Base-by-base conservation (phyloP, 2,329 filamentous ascomycete genomes). In the Talaromyces sp. region DNA sequence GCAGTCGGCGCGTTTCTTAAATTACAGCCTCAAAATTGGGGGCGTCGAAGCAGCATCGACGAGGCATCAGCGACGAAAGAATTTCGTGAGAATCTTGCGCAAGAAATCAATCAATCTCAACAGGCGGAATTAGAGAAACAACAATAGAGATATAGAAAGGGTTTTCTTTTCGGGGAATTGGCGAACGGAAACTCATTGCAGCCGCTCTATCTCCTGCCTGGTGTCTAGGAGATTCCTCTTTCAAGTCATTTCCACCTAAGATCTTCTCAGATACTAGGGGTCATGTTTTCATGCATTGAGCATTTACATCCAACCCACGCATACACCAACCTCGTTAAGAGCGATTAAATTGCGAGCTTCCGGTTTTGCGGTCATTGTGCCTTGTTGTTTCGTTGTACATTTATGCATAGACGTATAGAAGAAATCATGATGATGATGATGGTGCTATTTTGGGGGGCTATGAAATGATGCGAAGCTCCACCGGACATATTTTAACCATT, bases 1-100 rank as follows among this genome's bases (percentile, higher is more conserved):
- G 86, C 92, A 21, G 95, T 98, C 0, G 95, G 95, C 1, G 95
- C 95, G 0, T 99, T 99, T 73, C 80, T 99, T 64, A 96, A 93
- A 79, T 82, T 92, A 52, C 92, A 96, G 77, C 93, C 93, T 0
- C 84, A 84, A 66, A 96, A 96, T 70, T 98, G 93, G 93, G 93
- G 93, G 0, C 84, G 93, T 44, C 84, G 92, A 64, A 89, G 88
- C 61, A 96, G 91, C 71, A 81, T 93, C 40, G 90, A 92, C 66
- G 82, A 81, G 21, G 67, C 71, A 18, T 64, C 65, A 25, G 64
- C 70, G 59, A 69, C 62, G 61, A 67, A 64, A 66, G 63, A 44
- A 37, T 60, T 60, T 8, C 52, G 44, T 8, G 65, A 65, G 33
- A 48, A 55, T 12, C 40, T 62, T 8, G n/a, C 14, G 1, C 37